Conservation (phyloP, 2,329 filamentous ascomycete species). For the Magnaporthales sp. region DNA sequence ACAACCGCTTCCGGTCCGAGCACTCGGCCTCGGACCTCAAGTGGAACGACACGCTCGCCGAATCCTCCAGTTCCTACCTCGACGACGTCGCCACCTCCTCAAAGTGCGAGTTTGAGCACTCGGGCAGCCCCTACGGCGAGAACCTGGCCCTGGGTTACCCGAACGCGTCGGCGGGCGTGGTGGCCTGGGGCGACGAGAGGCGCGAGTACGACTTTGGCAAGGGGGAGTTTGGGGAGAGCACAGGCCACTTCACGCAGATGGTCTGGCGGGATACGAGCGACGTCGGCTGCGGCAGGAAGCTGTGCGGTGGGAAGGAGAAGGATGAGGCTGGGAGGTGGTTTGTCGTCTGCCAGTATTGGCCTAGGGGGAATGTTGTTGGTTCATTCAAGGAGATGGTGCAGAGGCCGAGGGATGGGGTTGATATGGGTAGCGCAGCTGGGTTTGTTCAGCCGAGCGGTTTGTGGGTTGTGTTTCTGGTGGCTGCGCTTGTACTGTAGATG, state of each 20-base stretch:
- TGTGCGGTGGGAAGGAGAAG: conserved; percentile 34
- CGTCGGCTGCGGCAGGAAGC: conserved; percentile 43
- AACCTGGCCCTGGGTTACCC: conserved; percentile 63
- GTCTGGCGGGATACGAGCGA: conserved; percentile 58
- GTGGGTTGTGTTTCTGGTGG: neutral
- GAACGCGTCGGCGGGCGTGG: conserved; percentile 46
- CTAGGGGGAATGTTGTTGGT: conserved; percentile 53
- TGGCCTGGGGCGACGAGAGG: conserved; percentile 57
- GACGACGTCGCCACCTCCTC: conserved; percentile 16
- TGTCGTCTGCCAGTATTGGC: conserved; percentile 63
- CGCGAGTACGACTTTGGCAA: conserved; percentile 47
- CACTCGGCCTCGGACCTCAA: conserved; percentile 50
- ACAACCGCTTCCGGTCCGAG: conserved; percentile 54
- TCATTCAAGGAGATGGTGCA: conserved; percentile 38
- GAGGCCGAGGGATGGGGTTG: neutral
- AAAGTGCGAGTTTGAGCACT: conserved; percentile 43
- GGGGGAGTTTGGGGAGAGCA: conserved; percentile 47
- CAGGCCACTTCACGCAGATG: conserved; percentile 66
- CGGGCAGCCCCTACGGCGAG: conserved; percentile 59
- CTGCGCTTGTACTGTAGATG: too few relatives aligned
- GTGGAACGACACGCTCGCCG: conserved; percentile 59
- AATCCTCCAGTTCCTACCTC: conserved; percentile 44
- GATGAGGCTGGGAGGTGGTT: conserved; percentile 37
- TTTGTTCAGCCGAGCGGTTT: neutral
- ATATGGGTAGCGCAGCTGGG: neutral